Evolutionary conservation across 78 protist species (phyloP), one percentile per base, ranked within the genome.

Genomic region (Dictyostelium brefeldianum): DNA sequence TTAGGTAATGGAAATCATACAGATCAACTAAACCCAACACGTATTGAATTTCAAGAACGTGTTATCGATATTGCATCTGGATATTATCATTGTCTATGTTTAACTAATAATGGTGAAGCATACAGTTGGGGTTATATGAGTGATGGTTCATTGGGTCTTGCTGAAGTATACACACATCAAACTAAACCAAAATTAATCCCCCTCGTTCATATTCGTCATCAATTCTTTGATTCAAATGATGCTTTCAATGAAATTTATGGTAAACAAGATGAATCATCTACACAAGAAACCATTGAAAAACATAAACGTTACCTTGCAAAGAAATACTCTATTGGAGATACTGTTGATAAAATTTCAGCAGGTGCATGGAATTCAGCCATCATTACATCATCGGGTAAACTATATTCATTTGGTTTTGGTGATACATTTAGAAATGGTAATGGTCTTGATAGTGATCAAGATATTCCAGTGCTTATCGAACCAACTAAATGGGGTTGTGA

Each of bases 361-460:
- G 93, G 93, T 77, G 93, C 70, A n/a, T 87, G 93, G 93, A 48
- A 87, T n/a, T 71, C 81, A 3, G 83, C 80, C 1, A 87, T 87
- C 70, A 77, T 87, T 22, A 87, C 93, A 22, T 64, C 46, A 7
- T 78, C 85, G 0, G 93, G 93, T 65, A 74, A 50, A 74, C 78
- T 87, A 0, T 87, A 77, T 65, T n/a, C 46, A 18, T 87, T 87
- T 87, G 93, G 93, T 3, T 57, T 64, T 59, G 93, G 93, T n/a
- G 93, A 87, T n/a, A 87, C 43, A 50, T 77, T 18, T 64, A 48
- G 93, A 87, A 20, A 62, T 17, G 93, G 93, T 25, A 87, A 74
- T 20, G 17, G 78, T 5, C 8, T 17, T 1, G 84, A 78, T 3
- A 6, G 31, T 0, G 93, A 87, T 65, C 93, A 87, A 77, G 93